Evolutionary conservation across 176 grass and related monocot species (phyloP), one percentile per base, ranked within the genome.

Genomic region (Pharus latifolius): DNA sequence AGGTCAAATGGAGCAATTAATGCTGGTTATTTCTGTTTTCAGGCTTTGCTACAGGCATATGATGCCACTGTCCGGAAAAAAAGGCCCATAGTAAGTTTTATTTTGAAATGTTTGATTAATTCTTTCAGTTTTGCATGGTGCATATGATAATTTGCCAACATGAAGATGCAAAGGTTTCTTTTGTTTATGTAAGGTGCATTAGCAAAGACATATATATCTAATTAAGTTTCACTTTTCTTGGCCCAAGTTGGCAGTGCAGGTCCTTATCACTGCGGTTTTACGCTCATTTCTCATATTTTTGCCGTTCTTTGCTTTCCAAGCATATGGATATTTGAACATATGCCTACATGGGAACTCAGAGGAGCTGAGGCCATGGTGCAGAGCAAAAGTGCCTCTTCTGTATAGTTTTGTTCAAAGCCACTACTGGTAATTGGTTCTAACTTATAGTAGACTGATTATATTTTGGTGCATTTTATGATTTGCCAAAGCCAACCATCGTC

Each of bases 21-120:
- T 98, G 89, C 95, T 79, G 90, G 95, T 73, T 93, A 98, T 98
- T 75, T 93, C 86, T 90, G 87, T 88, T 98, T 98, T 81, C 70
- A 85, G 78, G 87, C 89, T 23, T 72, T 93, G 75, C 47, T 78
- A 55, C 78, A 88, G 65, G 57, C 84, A 85, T 93, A 90, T 91
- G 72, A 74, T 83, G 78, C 80, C 50, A 31, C 63, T 79, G 38
- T 75, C 33, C 78, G 69, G 57, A 98, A 93, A 77, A 98, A 85
- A 77, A 80, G 52, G 16, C 66, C 72, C 37, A 82, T 78, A 23
- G 94, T 98, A 83, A 41, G 72, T 73, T 78, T 63, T 14, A 17
- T 46, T 72, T 69, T 69, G 10, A 5, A 46, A 74, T 41, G 24
- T n/a, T 30, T 79, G 22, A 22, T 64, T 10, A 57, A 35, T 27